Evolutionary conservation across 306 rosid genomes (phyloP).

Genomic region (Cucurbita pepo): DNA sequence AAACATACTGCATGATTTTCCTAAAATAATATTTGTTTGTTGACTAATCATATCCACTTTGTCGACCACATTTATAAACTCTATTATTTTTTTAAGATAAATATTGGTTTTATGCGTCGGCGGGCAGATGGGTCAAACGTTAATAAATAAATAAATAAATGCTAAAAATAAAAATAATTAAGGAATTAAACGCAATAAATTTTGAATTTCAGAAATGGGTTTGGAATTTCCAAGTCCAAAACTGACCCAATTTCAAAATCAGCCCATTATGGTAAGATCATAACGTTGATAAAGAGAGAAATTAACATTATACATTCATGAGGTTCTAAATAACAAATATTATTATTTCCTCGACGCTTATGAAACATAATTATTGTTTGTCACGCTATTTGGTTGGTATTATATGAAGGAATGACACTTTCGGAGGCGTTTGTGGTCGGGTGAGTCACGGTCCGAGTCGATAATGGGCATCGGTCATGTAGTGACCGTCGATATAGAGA

Average conservation of each 20-base stretch:
- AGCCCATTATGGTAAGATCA: neutral
- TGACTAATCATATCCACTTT: neutral
- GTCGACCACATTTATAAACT: neutral
- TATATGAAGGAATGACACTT: neutral
- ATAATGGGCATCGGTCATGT: constrained; percentile 57
- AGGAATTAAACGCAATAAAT: neutral
- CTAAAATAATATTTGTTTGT: neutral
- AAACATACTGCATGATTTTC: neutral
- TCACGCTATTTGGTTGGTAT: neutral
- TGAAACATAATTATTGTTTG: neutral
- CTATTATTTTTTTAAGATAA: neutral
- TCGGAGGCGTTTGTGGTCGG: neutral
- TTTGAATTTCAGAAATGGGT: neutral
- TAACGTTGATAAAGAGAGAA: neutral
- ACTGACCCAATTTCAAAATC: neutral
- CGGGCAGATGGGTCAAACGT: neutral
- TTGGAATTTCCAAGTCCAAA: neutral
- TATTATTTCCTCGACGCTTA: neutral
- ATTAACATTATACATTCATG: neutral
- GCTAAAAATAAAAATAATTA: no score
- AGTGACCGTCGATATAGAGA: constrained; percentile 69
- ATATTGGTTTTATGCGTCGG: neutral
- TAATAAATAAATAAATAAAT: no score
- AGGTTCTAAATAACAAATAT: neutral
- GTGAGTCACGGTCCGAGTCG: constrained; percentile 63